Percentiles rank a stretch among this genome's conserved stretches.
Conservation (phyloP, 1,284 basidiomycete genomes). For the Cryptococcus amylolentus region DNA sequence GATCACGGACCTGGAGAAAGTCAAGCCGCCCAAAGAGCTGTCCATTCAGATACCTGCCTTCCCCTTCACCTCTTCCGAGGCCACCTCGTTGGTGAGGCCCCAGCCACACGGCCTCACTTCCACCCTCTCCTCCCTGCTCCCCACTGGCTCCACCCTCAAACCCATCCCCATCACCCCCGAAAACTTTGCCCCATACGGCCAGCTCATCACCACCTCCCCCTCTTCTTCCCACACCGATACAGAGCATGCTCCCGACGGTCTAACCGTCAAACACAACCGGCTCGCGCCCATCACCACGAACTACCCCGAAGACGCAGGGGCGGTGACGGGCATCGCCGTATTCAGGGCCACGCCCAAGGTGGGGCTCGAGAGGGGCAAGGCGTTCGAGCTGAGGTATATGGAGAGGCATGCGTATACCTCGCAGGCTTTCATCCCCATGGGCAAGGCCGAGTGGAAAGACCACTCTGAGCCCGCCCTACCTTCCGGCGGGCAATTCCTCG, state of each 20-base stretch:
- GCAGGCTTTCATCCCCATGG: conserved; percentile 81
- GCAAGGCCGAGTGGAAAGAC: conserved; percentile 51
- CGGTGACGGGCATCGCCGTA: conserved; percentile 64
- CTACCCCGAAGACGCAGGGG: conserved; percentile 58
- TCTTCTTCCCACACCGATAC: conserved; percentile 56
- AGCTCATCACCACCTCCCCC: conserved; percentile 67
- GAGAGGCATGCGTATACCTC: conserved; percentile 60
- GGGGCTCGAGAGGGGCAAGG: conserved; percentile 52
- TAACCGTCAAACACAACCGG: conserved; percentile 79
- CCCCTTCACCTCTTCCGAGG: conserved; percentile 3
- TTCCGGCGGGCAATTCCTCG: conserved; percentile 48
- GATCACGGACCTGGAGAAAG: conserved; percentile 66
- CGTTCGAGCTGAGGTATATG: conserved; percentile 52
- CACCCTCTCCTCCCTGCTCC: conserved; percentile 3
- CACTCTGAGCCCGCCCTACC: conserved; percentile 41
- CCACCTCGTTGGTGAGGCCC: conserved; percentile 3
- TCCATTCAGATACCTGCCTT: conserved; percentile 34
- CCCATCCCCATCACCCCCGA: conserved; percentile 54
- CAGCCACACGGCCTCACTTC: background rate
- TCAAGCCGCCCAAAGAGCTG: conserved; percentile 13
- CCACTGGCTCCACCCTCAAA: conserved; percentile 1
- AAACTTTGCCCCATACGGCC: conserved; percentile 74
- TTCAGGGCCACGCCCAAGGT: conserved; percentile 64
- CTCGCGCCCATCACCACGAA: conserved; percentile 63
- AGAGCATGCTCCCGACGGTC: conserved; percentile 53